Evolutionary conservation across 345 rosid species (phyloP).

Genomic region (Euphorbia lathyris): DNA sequence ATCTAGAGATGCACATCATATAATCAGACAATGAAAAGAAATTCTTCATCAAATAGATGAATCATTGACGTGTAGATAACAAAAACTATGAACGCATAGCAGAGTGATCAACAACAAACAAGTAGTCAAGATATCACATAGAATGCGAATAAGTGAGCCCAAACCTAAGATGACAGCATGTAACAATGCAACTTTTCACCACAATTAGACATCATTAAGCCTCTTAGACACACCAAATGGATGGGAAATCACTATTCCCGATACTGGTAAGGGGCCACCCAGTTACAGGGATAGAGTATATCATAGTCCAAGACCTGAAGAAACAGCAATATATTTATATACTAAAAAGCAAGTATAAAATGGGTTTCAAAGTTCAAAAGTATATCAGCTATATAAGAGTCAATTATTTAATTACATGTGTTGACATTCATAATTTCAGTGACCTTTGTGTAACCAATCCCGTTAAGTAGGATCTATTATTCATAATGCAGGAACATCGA

Average conservation of each 20-base stretch:
- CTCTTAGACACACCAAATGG: not conserved
- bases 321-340: not conserved
- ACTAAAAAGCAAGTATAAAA: not conserved
- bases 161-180: not conserved
- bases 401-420: too few relatives aligned
- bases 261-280: too few relatives aligned
- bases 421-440: too few relatives aligned
- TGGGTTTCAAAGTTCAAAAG: too few relatives aligned
- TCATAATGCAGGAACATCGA: too few relatives aligned
- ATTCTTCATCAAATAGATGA: not conserved
- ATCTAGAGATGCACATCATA: not conserved
- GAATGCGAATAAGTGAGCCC: not conserved
- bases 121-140: not conserved
- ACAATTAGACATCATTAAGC: not conserved
- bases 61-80: not conserved
- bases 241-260: not conserved
- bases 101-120: not conserved
- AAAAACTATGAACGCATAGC: not conserved
- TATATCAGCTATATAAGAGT: too few relatives aligned
- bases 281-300: too few relatives aligned
- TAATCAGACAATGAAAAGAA: not conserved
- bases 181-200: not conserved
- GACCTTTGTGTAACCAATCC: too few relatives aligned
- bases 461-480: too few relatives aligned
- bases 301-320: not conserved